Base-by-base conservation (phyloP, 2,329 filamentous ascomycete genomes). In the Penicillium sp. region DNA sequence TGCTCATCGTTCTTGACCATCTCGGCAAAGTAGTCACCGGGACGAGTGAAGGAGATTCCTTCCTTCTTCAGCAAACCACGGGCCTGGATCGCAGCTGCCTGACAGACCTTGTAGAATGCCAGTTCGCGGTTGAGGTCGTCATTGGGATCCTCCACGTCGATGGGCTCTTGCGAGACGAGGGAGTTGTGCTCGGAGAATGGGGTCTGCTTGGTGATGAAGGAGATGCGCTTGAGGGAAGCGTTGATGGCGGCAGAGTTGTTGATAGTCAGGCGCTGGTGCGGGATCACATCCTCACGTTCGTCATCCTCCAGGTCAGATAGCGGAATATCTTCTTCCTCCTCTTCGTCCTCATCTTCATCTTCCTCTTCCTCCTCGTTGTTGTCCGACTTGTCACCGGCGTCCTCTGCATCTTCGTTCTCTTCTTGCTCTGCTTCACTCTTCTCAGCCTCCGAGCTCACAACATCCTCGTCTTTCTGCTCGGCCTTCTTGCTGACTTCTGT, bases 1-100 rank as follows among this genome's bases (percentile, higher is more conserved):
- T 96, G 93, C 58, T 94, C 91, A 64, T 98, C 93, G 59, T 84
- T 87, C 80, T 97, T 97, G 59, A 96, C 84, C 90, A 97, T 98
- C 76, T 98, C 93, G 30, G 93, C 93, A 58, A 98, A 98, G 72
- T 94, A 98, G 71, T 98, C 93, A 40, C 80, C 83, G 3, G 93
- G 93, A 7, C 93, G 80, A 18, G 87, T 84, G 70, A 98, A 98
- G 5, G 86, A 80, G 1, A 91, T 78, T 7, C 84, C 84, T 67
- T 96, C 91, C 49, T 84, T 83, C 61, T 86, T 84, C 16, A 98
- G 76, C 47, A 83, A 72, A n/a, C 72, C 66, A 40, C 91, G 84
- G 2, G 81, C 93, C 45, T 80, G 72, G 50, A 83, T 79, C 3
- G 84, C 88, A 1, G 88, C 88, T 23, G 86, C 81, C 26, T 94